Evolutionary conservation across 1,139 yeast genomes (phyloP), one percentile per base, ranked within the genome.

Genomic region (Pichia sp.): DNA sequence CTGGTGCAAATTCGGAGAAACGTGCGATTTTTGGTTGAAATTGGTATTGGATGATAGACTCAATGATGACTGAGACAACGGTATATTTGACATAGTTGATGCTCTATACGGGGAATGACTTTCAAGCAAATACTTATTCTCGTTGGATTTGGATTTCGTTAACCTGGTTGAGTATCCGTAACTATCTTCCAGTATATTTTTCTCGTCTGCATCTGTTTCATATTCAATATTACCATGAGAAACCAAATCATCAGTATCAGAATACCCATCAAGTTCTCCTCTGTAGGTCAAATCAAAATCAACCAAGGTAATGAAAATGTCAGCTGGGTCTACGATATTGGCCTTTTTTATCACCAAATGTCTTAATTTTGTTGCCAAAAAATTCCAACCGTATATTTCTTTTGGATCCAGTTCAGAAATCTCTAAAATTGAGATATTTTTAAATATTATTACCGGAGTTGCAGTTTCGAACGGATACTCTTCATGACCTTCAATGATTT

Each of bases 381-480:
- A 55, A 56, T 79, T 71, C 86, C 86, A 80, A 2, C 86, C 86
- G 60, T 68, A 79, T 10, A 80, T 67, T 52, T 79, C 84, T 51
- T 78, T 77, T 23, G 84, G 82, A 49, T 78, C 84, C 51, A 78
- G 68, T 48, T 78, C 82, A 37, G 69, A 64, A 4, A 81, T 61
- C 56, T 80, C 86, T 43, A 80, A 64, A 27, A 79, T 83, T 46
- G 79, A 78, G 39, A 80, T 61, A 56, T 79, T 81, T 51, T 77
- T 78, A 58, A 80, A 80, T 64, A 77, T 70, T 42, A 65, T 65
- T 16, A 81, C 58, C 1, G 86, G 86, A 5, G 81, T 81, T 2
- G 83, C 73, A 2, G 85, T 79, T 55, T 80, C 86, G 57, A 82
- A 79, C 1, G 86, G 86, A 54, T 75, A 80, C 57, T 80, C 86